phyloP scores from a whole-genome alignment of 345 rosid genomes.

The Mallotus nudiflorus region DNA sequence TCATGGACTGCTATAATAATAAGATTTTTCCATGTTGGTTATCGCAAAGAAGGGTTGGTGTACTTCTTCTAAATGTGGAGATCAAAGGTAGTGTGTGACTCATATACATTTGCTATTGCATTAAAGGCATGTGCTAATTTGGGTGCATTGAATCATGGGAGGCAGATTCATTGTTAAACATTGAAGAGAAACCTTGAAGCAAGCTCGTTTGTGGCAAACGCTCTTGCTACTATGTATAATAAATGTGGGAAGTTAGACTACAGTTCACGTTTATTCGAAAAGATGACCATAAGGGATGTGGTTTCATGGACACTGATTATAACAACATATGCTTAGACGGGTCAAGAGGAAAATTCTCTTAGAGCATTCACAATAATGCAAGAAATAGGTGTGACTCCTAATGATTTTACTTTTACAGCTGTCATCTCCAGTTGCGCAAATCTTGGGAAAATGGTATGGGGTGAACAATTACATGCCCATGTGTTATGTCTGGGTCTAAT shows the following conservation, averaged over 20 bases:
- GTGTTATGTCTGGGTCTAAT: constrained; percentile 50
- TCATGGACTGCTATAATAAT: constrained; percentile 87
- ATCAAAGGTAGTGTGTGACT: constrained; percentile 47
- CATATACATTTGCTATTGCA: constrained; percentile 55
- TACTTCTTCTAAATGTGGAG: constrained; percentile 71
- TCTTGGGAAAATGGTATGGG: constrained; percentile 64
- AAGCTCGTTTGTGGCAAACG: constrained; percentile 62
- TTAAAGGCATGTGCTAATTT: constrained; percentile 79
- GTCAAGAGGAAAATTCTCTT: constrained; percentile 59
- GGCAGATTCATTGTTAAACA: constrained; percentile 68
- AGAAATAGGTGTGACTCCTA: constrained; percentile 54
- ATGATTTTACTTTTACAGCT: constrained; percentile 70
- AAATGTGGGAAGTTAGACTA: constrained; percentile 71
- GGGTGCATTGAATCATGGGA: constrained; percentile 58
- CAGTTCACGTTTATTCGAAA: constrained; percentile 58
- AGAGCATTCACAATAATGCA: constrained; percentile 56
- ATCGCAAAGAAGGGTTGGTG: constrained; percentile 48
- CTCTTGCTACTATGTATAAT: constrained; percentile 68
- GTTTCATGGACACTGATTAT: constrained; percentile 83
- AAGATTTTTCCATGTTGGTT: constrained; percentile 66
- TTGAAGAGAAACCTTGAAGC: constrained; percentile 55
- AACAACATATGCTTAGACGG: constrained; percentile 51
- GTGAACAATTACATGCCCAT: constrained; percentile 79
- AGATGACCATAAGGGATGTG: constrained; percentile 59
- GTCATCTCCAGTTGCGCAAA: constrained; percentile 63